A percentile compares a stretch with the other conserved stretches of the same genome.
phyloP scores from a whole-genome alignment of 2,329 filamentous ascomycete genomes.

The Colletotrichum kahawae region DNA sequence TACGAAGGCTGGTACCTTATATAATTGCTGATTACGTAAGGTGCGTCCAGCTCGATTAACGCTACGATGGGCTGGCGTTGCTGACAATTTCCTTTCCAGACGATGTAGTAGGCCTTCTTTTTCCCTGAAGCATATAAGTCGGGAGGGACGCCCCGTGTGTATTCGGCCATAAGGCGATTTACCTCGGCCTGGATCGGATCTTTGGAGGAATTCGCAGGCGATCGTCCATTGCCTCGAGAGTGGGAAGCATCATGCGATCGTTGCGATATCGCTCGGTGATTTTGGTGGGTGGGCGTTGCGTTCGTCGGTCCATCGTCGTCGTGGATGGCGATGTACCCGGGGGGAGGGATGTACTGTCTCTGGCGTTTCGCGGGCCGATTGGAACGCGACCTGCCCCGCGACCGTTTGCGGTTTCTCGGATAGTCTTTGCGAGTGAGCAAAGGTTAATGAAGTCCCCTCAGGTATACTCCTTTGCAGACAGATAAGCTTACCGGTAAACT shows the following conservation, averaged over 20 bases:
- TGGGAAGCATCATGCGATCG: neutral
- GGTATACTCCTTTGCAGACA: neutral
- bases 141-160: neutral
- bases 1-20: no score
- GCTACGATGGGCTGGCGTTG: no score
- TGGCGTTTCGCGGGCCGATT: neutral
- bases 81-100: neutral
- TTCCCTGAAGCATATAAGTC: neutral
- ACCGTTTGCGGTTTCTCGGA: neutral
- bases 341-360: accelerated
- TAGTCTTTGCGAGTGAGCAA: neutral
- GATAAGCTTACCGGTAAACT: neutral
- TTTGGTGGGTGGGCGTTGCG: neutral
- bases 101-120: neutral
- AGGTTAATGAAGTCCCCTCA: neutral
- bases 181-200: neutral
- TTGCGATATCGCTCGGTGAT: neutral
- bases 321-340: neutral
- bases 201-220: neutral
- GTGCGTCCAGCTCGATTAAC: no score
- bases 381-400: neutral
- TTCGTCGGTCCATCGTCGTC: neutral
- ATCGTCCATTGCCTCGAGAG: accelerated
- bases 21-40: no score
- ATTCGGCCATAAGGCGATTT: neutral